A percentile compares a stretch with the other conserved stretches of the same genome.
Evolutionary conservation across 1,284 basidiomycete species (phyloP).

Genomic region (Heimioporus retisporus): DNA sequence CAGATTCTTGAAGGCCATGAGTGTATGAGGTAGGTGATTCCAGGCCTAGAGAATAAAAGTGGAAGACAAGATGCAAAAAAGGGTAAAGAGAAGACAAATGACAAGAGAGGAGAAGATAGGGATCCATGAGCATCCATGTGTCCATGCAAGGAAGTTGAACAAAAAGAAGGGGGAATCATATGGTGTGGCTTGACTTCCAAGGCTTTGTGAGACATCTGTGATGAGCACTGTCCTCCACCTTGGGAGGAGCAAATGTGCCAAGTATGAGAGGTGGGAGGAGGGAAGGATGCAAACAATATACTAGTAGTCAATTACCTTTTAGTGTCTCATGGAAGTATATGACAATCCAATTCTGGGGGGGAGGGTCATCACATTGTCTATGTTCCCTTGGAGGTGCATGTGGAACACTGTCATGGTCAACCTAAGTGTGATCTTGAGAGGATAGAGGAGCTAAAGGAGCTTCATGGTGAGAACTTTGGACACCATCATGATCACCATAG

Average conservation of each 20-base stretch:
- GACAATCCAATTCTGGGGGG: conserved; percentile 42
- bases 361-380: conserved; percentile 37
- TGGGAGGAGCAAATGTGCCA: conserved; percentile 56
- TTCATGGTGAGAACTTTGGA: conserved; percentile 42
- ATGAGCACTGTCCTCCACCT: conserved; percentile 58
- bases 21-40: conserved; percentile 52
- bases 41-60: conserved; percentile 63
- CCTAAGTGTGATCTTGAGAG: conserved; percentile 34
- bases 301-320: conserved; percentile 67
- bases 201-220: conserved; percentile 59
- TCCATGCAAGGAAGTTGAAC: conserved; percentile 58
- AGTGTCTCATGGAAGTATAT: conserved; percentile 49
- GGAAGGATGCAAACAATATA: conserved; percentile 82
- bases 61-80: conserved; percentile 47
- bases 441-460: conserved; percentile 27
- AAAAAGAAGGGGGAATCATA: conserved; percentile 52
- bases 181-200: conserved; percentile 60
- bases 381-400: conserved; percentile 34
- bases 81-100: conserved; percentile 43
- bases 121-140: conserved; percentile 67
- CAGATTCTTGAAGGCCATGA: conserved; percentile 38
- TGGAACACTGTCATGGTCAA: conserved; percentile 21
- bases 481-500: conserved; percentile 32
- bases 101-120: conserved; percentile 42
- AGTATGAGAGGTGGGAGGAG: conserved; percentile 54